These are phyloP conservation scores for Trichoderma atroviride DNA, from an alignment of 2,329 filamentous ascomycete genomes.

Conservation along the genomic window DNA sequence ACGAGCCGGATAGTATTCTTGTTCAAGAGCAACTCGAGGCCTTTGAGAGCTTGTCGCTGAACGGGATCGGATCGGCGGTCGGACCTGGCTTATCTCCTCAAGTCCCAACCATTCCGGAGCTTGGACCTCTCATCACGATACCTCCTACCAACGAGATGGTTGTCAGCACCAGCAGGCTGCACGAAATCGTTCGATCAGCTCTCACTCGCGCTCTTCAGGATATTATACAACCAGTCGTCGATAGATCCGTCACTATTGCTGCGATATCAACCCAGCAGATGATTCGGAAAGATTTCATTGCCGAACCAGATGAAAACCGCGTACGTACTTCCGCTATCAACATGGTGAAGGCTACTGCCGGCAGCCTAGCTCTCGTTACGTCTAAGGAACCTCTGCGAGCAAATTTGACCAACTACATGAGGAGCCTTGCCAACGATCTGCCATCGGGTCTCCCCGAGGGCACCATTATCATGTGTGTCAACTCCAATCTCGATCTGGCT, in stretches of 20 bases:
- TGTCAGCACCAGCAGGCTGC: constrained; percentile 67
- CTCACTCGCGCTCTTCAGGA: constrained; percentile 90
- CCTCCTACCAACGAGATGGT: constrained; percentile 81
- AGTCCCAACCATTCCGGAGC: constrained; percentile 79
- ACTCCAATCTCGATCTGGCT: constrained; percentile 92
- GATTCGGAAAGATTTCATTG: constrained; percentile 94
- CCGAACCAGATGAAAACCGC: constrained; percentile 86
- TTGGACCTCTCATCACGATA: constrained; percentile 76
- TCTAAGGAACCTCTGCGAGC: constrained; percentile 96
- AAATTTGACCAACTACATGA: constrained; percentile 97
- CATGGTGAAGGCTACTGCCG: constrained; percentile 93
- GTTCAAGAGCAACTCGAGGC: constrained; percentile 71
- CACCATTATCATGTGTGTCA: constrained; percentile 97
- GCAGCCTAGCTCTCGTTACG: constrained; percentile 92
- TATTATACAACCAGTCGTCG: constrained; percentile 96
- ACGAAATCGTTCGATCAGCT: constrained; percentile 80
- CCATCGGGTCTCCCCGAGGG: constrained; percentile 88
- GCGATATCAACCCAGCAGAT: constrained; percentile 96
- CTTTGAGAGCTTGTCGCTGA: constrained; percentile 81
- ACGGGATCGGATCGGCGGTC: constrained; percentile 69
- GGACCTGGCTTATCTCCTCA: constrained; percentile 76
- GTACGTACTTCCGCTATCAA: constrained; percentile 84
- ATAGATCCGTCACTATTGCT: constrained; percentile 95
- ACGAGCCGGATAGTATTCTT: constrained; percentile 61
- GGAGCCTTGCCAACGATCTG: constrained; percentile 67